Evolutionary conservation across 257 asterid genomes (phyloP), one percentile per base, ranked within the genome.

Genomic region (Nicotiana obtusifolia): DNA sequence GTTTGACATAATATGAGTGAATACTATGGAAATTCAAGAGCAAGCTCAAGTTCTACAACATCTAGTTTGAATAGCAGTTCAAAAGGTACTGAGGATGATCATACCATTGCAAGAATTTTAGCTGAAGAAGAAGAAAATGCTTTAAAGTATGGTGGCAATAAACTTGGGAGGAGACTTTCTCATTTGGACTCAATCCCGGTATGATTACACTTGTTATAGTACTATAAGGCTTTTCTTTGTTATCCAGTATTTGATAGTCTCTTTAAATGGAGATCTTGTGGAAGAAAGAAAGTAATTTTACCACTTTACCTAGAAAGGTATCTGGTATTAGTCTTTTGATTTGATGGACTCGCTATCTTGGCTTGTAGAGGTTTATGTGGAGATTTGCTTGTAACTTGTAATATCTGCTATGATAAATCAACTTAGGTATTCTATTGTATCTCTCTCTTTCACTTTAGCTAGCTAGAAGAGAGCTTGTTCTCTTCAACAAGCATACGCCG

Each of bases 181-280:
- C 99, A 95, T 85, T 86, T 95, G 84, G 97, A 91, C 80, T 95
- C 99, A 4, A 92, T 95, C 54, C 96, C 98, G 87, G 98, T 95
- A 88, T n/a, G 66, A 52, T 68, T 52, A 7, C 11, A 30, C 52
- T 64, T 30, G 31, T 30, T 77, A 2, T 19, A 20, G 24, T 41
- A 17, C 20, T 75, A 75, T 20, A 75, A 49, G 22, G n/a, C 14
- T n/a, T 30, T 37, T 20, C 7, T 17, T 60, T 35, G 20, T 44
- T 26, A 13, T 31, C 28, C 11, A 37, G 47, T 60, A 4, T 10
- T 30, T 30, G 10, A 16, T 24, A 22, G 11, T 19, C 28, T 61
- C 33, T 24, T 60, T 60, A 60, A 60, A 4, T 60, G 66, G 67
- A 61, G 44, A 75, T 49, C 10, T 71, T 37, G 24, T 76, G 79